These are phyloP conservation scores for Echria macrotheca DNA, from an alignment of 495 filamentous ascomycete genomes.

Conservation along the genomic window DNA sequence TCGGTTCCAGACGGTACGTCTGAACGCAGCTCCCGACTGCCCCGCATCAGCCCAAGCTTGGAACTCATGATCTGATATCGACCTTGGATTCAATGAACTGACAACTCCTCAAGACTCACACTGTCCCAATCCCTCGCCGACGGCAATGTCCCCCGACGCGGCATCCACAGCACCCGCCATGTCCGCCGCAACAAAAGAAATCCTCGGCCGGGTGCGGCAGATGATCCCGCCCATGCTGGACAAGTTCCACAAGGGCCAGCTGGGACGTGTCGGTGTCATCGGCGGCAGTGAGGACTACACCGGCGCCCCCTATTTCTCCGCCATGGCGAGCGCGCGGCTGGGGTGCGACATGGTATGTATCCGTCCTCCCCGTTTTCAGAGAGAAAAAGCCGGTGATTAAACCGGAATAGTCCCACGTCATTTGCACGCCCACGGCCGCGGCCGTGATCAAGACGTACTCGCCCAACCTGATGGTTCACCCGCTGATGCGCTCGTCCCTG, in stretches of 20 bases:
- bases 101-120: too few relatives aligned
- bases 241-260: conserved; percentile 95
- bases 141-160: too few relatives aligned
- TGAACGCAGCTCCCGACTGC: too few relatives aligned
- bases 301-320: conserved; percentile 95
- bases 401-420: conserved; percentile 73
- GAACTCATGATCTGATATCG: too few relatives aligned
- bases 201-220: conserved; percentile 77
- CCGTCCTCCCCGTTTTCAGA: conserved; percentile 1
- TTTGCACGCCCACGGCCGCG: conserved; percentile 86
- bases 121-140: too few relatives aligned
- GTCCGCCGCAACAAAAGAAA: conserved; percentile 50
- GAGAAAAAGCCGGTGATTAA: conserved; percentile 5
- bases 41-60: too few relatives aligned
- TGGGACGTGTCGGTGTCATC: conserved; percentile 88
- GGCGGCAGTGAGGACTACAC: conserved; percentile 96
- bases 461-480: conserved; percentile 97
- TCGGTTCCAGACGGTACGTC: too few relatives aligned
- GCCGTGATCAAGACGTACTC: conserved; percentile 96
- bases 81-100: too few relatives aligned
- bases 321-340: conserved; percentile 87
- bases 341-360: conserved; percentile 72
- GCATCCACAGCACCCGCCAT: conserved; percentile 33
- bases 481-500: conserved; percentile 75
- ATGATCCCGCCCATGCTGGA: conserved; percentile 94